phyloP scores from a whole-genome alignment of 164 flowering plant species.

The Macadamia integrifolia region DNA sequence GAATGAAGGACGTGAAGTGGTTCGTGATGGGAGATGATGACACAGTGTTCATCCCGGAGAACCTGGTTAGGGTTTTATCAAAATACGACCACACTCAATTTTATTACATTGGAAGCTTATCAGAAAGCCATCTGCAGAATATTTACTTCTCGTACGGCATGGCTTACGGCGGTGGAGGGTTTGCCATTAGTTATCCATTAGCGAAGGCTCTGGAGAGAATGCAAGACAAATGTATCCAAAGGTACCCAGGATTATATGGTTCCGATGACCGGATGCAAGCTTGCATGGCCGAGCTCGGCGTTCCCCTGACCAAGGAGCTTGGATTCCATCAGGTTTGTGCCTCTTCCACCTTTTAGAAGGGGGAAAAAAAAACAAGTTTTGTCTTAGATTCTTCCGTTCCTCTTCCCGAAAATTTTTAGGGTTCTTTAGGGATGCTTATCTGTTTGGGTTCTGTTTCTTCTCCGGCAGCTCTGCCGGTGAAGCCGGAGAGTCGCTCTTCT shows the following conservation, averaged over 20 bases:
- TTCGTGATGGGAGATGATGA: conserved; percentile 79
- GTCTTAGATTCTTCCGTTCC: too few species aligned
- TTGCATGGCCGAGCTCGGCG: conserved; percentile 82
- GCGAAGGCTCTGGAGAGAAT: conserved; percentile 44
- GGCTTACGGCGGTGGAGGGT: conserved; percentile 85
- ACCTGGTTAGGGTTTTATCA: conserved; percentile 47
- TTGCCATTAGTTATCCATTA: conserved; percentile 58
- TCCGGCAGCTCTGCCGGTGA: too few species aligned
- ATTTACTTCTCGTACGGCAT: conserved; percentile 46
- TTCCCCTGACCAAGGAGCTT: conserved; percentile 64
- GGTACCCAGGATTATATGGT: conserved; percentile 58
- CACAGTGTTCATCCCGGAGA: conserved; percentile 54
- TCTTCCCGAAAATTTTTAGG: too few species aligned
- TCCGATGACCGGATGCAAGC: conserved; percentile 75
- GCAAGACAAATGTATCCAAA: conserved; percentile 55
- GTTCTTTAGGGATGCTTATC: too few species aligned
- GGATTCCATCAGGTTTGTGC: conserved; percentile 69
- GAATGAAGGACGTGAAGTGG: conserved; percentile 47
- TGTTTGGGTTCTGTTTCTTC: too few species aligned
- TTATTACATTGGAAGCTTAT: conserved; percentile 58
- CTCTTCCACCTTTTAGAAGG: not conserved
- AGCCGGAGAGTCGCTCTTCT: too few species aligned
- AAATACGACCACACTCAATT: conserved; percentile 56
- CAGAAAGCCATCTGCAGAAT: conserved; percentile 69
- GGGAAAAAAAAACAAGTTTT: too few species aligned